Evolutionary conservation across 805 yeast genomes (phyloP), one percentile per base, ranked within the genome.

Genomic region (Metschnikowia corniflorae): DNA sequence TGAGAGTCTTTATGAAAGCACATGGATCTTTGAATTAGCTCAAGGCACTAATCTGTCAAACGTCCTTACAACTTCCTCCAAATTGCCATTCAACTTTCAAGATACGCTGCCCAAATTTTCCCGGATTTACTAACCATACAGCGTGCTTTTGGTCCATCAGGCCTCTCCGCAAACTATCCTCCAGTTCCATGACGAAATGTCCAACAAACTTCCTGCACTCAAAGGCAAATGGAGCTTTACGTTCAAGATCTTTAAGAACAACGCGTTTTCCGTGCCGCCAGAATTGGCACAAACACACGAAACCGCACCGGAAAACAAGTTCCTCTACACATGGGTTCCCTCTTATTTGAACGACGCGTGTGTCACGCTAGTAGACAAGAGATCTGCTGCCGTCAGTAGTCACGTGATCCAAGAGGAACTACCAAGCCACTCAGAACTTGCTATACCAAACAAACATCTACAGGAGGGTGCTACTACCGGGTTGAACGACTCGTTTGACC

Each of bases 221-320:
- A 61, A 73, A 19, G 87, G 73, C 3, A 70, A 78, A 29, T 85
- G 94, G 94, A 67, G 65, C 27, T 79, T 83, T 48, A 84, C 75
- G 34, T 70, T 83, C 46, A 80, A 75, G 50, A 75, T 86, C 24
- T 84, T 78, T 55, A 60, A 84, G 23, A 80, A 78, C 48, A 85
- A 82, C 66, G 57, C 76, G 47, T 62, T 65, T 61, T 64, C 77
- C 14, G 58, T 64, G 21, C 76, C 78, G 0, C 69, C 65, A 4
- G 63, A 56, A 14, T 29, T 50, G 16, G 55, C 54, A 1, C 57
- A 54, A 2, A 53, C 61, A 6, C 56, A 50, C 13, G 49, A 36
- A 2, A 46, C 54, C 1, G 50, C 71, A 1, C 57, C 61, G 2
- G 71, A 70, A 27, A 61, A 70, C 23, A 63, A 70, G 43, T 75